These are phyloP conservation scores for Saccharum hybrid DNA, from an alignment of 202 grass and related monocot genomes.

Conservation along the genomic window DNA sequence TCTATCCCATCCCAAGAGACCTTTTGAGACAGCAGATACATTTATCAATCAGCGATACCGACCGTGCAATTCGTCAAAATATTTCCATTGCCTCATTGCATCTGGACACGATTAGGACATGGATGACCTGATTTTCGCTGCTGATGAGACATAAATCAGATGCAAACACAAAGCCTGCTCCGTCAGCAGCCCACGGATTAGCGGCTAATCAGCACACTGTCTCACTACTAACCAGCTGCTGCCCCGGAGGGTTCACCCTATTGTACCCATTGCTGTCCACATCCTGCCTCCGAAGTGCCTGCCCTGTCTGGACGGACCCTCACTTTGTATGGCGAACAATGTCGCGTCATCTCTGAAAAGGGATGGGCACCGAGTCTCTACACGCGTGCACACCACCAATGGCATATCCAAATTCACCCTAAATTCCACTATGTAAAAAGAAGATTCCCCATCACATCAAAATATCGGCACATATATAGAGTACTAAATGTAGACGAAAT, in stretches of 20 bases:
- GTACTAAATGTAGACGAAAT: too few relatives aligned
- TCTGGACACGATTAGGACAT: not conserved
- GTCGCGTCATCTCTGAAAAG: slow-evolving; percentile 34
- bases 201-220: slow-evolving; percentile 38
- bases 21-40: too few relatives aligned
- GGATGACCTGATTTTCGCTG: not conserved
- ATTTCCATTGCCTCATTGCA: not conserved
- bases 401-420: too few relatives aligned
- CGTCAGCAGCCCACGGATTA: slow-evolving; percentile 41
- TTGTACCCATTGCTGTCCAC: slow-evolving; percentile 2
- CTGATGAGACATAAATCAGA: slow-evolving; percentile 25
- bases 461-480: too few relatives aligned
- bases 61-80: not conserved
- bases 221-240: slow-evolving; percentile 30
- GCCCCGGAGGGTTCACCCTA: slow-evolving; percentile 23
- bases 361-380: not conserved
- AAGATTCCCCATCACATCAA: too few relatives aligned
- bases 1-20: not conserved
- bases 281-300: slow-evolving; percentile 24
- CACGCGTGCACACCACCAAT: slow-evolving; percentile 7
- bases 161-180: not conserved
- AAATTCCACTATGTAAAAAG: too few relatives aligned
- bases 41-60: not conserved
- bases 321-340: not conserved
- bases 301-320: not conserved